phyloP scores from a whole-genome alignment of 495 filamentous ascomycete genomes.

The Penicillium bialowiezense region DNA sequence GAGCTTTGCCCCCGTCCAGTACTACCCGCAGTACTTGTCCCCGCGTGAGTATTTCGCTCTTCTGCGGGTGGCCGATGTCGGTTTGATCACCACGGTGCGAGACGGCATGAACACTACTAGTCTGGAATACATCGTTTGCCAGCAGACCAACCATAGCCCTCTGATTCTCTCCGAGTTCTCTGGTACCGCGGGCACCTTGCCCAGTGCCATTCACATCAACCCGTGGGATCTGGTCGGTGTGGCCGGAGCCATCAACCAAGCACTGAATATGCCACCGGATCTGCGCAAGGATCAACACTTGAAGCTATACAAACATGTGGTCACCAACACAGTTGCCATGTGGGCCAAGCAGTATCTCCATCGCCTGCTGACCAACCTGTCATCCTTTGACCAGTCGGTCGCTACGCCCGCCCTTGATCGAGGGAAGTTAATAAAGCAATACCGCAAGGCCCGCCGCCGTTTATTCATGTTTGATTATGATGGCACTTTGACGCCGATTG shows the following conservation, averaged over 20 bases:
- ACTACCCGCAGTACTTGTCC: conserved; percentile 87
- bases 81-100: conserved; percentile 85
- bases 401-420: conserved; percentile 80
- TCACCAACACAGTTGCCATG: conserved; percentile 73
- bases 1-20: conserved; percentile 81
- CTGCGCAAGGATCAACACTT: conserved; percentile 50
- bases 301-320: conserved; percentile 77
- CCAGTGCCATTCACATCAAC: conserved; percentile 87
- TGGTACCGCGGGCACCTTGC: conserved; percentile 82
- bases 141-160: conserved; percentile 77
- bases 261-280: conserved; percentile 66
- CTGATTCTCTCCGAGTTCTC: conserved; percentile 95
- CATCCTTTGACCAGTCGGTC: conserved; percentile 68
- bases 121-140: conserved; percentile 88
- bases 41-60: conserved; percentile 89
- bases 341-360: conserved; percentile 79
- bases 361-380: conserved; percentile 72
- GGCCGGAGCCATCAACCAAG: conserved; percentile 73
- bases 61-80: conserved; percentile 80
- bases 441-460: conserved; percentile 66
- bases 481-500: conserved; percentile 95
- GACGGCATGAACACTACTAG: conserved; percentile 98
- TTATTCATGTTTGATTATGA: conserved; percentile 99
- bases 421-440: conserved; percentile 63
- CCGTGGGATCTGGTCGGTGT: conserved; percentile 85